Conservation (phyloP, 768 basidiomycete species). For the Suillus fuscotomentosus region DNA sequence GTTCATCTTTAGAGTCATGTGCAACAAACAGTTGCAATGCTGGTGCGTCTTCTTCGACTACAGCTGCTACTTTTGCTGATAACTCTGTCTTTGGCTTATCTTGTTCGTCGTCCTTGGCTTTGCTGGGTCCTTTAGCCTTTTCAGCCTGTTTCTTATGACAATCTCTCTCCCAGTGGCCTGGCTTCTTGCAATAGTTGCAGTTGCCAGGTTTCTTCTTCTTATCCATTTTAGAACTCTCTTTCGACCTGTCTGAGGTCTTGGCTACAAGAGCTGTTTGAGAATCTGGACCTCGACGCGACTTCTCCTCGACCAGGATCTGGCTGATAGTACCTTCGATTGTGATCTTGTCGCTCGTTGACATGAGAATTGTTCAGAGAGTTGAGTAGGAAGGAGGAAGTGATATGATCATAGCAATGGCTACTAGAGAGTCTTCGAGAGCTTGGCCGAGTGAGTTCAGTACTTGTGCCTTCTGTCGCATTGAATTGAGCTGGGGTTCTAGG, state of each 20-base stretch:
- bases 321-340: background rate
- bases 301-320: background rate
- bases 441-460: background rate
- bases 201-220: background rate
- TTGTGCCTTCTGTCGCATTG: background rate
- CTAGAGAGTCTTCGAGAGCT: background rate
- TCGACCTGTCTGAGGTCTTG: background rate
- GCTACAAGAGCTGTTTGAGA: background rate
- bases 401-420: constrained; percentile 5
- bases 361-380: constrained; percentile 20
- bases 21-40: background rate
- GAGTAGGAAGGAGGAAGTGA: constrained; percentile 21
- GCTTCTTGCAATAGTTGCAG: background rate
- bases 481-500: background rate
- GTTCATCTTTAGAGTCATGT: background rate
- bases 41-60: background rate
- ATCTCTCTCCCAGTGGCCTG: background rate
- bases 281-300: background rate
- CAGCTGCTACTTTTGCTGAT: background rate
- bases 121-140: background rate
- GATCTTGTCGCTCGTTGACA: constrained; percentile 4
- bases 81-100: background rate
- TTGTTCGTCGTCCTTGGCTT: background rate
- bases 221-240: background rate
- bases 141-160: background rate